These are phyloP conservation scores for Alliaria petiolata DNA, from an alignment of 345 rosid genomes.

Conservation along the genomic window DNA sequence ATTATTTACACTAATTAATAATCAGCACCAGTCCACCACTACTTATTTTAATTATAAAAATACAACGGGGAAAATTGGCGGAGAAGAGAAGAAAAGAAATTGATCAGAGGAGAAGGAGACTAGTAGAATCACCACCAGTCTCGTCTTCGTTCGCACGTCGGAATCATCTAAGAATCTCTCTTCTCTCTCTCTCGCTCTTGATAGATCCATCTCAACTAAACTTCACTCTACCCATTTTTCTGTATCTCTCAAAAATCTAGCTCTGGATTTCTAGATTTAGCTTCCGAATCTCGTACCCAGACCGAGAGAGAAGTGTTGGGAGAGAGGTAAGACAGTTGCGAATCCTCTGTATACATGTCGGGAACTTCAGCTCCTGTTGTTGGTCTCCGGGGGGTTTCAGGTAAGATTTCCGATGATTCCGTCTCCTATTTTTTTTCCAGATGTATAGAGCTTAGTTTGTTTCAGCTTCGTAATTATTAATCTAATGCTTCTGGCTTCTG, in stretches of 20 bases:
- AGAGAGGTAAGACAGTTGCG: background rate
- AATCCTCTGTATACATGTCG: constrained; percentile 35
- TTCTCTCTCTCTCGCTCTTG: too few relatives aligned
- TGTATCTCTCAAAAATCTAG: too few relatives aligned
- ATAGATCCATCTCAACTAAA: too few relatives aligned
- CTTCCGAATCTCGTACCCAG: too few relatives aligned
- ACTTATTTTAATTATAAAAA: background rate
- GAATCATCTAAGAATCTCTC: too few relatives aligned
- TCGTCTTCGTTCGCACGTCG: constrained; percentile 40
- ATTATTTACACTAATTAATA: background rate
- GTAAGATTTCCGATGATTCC: constrained; percentile 34
- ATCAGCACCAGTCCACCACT: background rate
- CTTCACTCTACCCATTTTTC: too few relatives aligned
- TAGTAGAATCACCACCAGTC: background rate
- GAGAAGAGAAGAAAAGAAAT: background rate
- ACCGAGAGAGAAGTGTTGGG: too few relatives aligned
- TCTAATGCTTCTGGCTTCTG: too few relatives aligned
- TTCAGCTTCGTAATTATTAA: background rate
- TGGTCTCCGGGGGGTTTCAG: constrained; percentile 43
- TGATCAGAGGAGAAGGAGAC: background rate
- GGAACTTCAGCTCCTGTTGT: constrained; percentile 29
- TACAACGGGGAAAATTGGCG: background rate
- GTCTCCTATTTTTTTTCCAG: too few relatives aligned
- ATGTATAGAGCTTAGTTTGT: background rate
- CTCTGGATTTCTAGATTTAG: too few relatives aligned